Conservation (phyloP, 2,329 filamentous ascomycete genomes). For the Westerdykella aurantiaca region DNA sequence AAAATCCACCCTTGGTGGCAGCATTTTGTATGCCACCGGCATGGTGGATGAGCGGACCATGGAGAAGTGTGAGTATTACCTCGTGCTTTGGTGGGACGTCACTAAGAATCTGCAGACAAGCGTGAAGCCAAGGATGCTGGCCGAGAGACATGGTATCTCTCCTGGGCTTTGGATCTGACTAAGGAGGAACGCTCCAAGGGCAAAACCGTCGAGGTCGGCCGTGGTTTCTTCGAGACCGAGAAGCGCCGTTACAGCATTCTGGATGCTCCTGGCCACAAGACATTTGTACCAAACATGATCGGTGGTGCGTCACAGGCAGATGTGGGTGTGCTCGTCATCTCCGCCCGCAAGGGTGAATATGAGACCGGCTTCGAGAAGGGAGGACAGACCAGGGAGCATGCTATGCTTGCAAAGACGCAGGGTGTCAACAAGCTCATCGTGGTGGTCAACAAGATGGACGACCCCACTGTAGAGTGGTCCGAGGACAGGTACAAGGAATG, state of each 20-base stretch:
- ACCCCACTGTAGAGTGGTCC: conserved; percentile 92
- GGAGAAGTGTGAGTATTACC: conserved; percentile 68
- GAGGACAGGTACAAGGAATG: conserved; percentile 91
- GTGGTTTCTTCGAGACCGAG: conserved; percentile 86
- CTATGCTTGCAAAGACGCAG: conserved; percentile 95
- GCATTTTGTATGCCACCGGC: conserved; percentile 85
- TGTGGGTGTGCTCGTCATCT: conserved; percentile 86
- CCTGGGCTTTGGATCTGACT: conserved; percentile 95
- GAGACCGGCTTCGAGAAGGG: conserved; percentile 97
- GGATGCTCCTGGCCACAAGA: conserved; percentile 87
- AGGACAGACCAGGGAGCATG: conserved; percentile 94
- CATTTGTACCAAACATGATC: conserved; percentile 95
- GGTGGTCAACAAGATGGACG: conserved; percentile 96
- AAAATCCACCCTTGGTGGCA: conserved; percentile 92
- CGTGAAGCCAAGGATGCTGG: conserved; percentile 92
- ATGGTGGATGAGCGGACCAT: conserved; percentile 99
- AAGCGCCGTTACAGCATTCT: conserved; percentile 95
- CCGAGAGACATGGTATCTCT: conserved; percentile 97
- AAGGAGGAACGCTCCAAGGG: conserved; percentile 95
- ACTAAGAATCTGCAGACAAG: conserved; percentile 45
- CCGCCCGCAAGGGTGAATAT: conserved; percentile 92
- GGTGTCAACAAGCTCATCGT: conserved; percentile 96
- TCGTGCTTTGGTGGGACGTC: not conserved
- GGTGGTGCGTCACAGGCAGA: conserved; percentile 61
- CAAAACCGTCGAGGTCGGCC: conserved; percentile 95